Evolutionary conservation across 306 rosid species (phyloP), one percentile per base, ranked within the genome.

Genomic region (Inga laurina): DNA sequence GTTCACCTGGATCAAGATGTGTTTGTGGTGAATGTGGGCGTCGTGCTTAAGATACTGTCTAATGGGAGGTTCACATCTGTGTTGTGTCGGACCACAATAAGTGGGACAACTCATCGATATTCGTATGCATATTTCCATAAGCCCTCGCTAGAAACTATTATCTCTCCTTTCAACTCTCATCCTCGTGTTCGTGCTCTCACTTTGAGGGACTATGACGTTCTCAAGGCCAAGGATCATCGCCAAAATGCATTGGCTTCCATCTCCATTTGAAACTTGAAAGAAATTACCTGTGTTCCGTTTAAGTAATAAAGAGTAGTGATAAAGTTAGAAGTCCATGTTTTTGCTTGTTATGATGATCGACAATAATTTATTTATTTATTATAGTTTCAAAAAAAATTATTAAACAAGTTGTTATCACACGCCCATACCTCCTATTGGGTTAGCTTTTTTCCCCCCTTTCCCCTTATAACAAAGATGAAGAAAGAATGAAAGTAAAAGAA

Each of bases 81-180:
- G 0, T 79, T 89, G 2, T 97, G 91, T 24, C 97, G 97, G 3
- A 97, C 51, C 34, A 79, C 66, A 4, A 95, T 82, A 19, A 92
- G 89, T 35, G 64, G 62, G 11, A 27, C 74, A 7, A 76, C 19
- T 8, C 83, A 88, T 0, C 83, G 97, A 1, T 74, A 85, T 75
- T 93, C 98, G 0, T 12, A 85, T 24, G 97, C 91, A 11, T 90
- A 87, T 76, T 93, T 93, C 83, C 91, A 87, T 73, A 77, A 85
- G 0, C 97, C 98, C 1, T 92, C 94, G 0, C 4, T 35, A 7
- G 94, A 94, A 43, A 81, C 79, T 68, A 13, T 72, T 0, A 39
- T 94, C 14, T 77, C 92, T 21, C 93, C 97, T 11, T 24, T 1
- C 0, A 32, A 71, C 21, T 52, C 86, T 49, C 83, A 71, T 75